Evolutionary conservation across 1,139 yeast genomes (phyloP).

Genomic region (Geotrichum bryndzae): DNA sequence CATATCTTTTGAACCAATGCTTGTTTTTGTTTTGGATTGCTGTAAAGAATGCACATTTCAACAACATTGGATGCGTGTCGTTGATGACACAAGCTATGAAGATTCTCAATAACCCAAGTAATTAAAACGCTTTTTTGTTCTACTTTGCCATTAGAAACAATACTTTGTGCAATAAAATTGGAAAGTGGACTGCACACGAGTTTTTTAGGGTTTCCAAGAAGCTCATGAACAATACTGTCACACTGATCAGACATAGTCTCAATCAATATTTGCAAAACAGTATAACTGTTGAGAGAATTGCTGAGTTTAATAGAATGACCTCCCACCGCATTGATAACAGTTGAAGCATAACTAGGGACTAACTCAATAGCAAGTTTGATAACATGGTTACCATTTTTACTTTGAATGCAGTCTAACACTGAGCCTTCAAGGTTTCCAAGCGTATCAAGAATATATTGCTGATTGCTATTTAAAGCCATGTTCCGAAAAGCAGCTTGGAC

Average conservation of each 20-base stretch:
- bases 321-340: not conserved
- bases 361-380: not conserved
- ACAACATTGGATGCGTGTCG: not conserved
- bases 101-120: not conserved
- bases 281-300: not conserved
- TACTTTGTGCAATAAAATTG: not conserved
- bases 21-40: not conserved
- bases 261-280: not conserved
- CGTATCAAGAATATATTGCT: not conserved
- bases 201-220: not conserved
- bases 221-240: not conserved
- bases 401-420: not conserved
- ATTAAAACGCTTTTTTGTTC: not conserved
- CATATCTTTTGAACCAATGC: not conserved
- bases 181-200: not conserved
- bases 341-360: not conserved
- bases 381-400: not conserved
- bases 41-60: not conserved
- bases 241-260: not conserved
- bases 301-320: not conserved
- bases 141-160: not conserved
- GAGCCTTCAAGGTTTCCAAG: not conserved
- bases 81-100: not conserved
- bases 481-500: not conserved
- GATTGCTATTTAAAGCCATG: not conserved